phyloP scores from a whole-genome alignment of 176 grass and related monocot genomes.

The Panicum miliaceum region DNA sequence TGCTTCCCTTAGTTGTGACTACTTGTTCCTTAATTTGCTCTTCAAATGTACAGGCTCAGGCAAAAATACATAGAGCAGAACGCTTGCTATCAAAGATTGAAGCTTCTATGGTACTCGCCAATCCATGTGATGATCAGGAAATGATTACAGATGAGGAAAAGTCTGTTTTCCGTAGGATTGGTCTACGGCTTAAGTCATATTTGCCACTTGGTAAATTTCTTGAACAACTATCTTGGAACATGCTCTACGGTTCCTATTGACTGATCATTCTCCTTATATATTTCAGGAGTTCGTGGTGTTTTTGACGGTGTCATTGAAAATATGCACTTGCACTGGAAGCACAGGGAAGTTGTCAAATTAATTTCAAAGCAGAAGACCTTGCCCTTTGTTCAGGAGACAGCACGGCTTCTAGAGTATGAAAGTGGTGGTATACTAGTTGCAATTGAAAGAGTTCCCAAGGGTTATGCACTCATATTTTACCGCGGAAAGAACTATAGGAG shows the following conservation, averaged over 20 bases:
- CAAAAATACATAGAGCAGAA: slow-evolving; percentile 75
- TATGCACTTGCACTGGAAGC: slow-evolving; percentile 99
- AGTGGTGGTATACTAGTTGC: slow-evolving; percentile 96
- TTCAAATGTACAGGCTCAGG: slow-evolving; percentile 67
- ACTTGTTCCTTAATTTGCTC: slow-evolving; percentile 10
- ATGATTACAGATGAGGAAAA: slow-evolving; percentile 93
- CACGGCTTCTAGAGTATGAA: slow-evolving; percentile 82
- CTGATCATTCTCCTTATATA: slow-evolving; percentile 29
- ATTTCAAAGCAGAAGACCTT: slow-evolving; percentile 93
- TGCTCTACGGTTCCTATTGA: slow-evolving; percentile 14
- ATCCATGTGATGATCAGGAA: slow-evolving; percentile 80
- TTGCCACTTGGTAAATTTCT: slow-evolving; percentile 84
- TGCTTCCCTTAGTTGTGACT: neutral
- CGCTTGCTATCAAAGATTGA: slow-evolving; percentile 80
- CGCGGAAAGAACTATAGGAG: slow-evolving; percentile 95
- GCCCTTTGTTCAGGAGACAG: slow-evolving; percentile 83
- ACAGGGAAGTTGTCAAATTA: slow-evolving; percentile 93
- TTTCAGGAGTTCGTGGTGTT: slow-evolving; percentile 84
- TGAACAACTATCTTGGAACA: slow-evolving; percentile 9
- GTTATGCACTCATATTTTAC: slow-evolving; percentile 87
- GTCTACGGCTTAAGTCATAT: slow-evolving; percentile 88
- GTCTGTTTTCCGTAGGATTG: slow-evolving; percentile 91
- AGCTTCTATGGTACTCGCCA: slow-evolving; percentile 71
- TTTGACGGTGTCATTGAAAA: slow-evolving; percentile 98
- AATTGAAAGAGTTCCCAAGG: slow-evolving; percentile 90